These are phyloP conservation scores for Serendipita sp. DNA, from an alignment of 768 basidiomycete species.

Conservation along the genomic window DNA sequence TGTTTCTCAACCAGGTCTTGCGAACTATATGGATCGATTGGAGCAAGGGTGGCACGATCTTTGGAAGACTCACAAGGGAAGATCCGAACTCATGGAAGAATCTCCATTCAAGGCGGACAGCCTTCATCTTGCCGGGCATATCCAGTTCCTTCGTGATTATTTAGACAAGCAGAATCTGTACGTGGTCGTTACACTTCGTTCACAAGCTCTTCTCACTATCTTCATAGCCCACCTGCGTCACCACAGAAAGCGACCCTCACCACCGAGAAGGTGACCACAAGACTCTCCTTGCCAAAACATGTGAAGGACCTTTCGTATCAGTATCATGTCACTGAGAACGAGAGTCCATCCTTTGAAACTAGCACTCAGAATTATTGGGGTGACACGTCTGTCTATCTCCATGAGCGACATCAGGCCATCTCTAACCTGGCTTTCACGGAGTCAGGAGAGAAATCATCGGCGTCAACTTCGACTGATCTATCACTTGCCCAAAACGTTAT, in stretches of 20 bases:
- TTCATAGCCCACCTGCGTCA: neutral
- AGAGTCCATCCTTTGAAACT: neutral
- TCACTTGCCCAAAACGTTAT: conserved; percentile 48
- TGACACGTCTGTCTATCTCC: conserved; percentile 36
- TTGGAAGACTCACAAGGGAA: conserved; percentile 59
- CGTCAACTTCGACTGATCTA: neutral
- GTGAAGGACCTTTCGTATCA: neutral
- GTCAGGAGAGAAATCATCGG: conserved; percentile 10
- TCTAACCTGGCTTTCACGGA: conserved; percentile 15
- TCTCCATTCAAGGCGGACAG: conserved; percentile 49
- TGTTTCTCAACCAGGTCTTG: conserved; percentile 45
- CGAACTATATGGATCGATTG: conserved; percentile 60
- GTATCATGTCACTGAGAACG: neutral
- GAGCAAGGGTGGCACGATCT: conserved; percentile 70
- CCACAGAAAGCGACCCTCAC: neutral
- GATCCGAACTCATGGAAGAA: conserved; percentile 51
- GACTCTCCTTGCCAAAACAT: neutral
- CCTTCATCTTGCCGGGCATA: conserved; percentile 67
- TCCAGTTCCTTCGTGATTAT: conserved; percentile 64
- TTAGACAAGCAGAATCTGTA: conserved; percentile 80
- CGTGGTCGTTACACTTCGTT: conserved; percentile 23
- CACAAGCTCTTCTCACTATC: neutral
- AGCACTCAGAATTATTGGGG: conserved; percentile 26
- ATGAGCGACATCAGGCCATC: conserved; percentile 23
- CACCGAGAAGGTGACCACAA: neutral